These are phyloP conservation scores for Yamadazyma dendronema DNA, from an alignment of 1,139 yeast genomes.

Conservation along the genomic window DNA sequence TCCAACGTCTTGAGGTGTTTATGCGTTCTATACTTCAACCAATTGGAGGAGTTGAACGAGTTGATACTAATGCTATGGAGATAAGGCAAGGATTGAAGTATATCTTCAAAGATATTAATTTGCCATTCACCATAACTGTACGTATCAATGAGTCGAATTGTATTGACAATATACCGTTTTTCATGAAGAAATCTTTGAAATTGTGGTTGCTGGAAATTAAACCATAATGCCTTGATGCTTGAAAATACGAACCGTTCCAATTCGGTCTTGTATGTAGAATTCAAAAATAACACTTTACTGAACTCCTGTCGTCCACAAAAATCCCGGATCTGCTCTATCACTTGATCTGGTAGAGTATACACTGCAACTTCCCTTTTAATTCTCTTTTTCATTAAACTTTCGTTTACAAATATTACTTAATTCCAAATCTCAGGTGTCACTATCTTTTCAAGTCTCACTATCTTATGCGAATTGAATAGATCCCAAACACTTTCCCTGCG, in stretches of 20 bases:
- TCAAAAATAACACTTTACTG: constrained; percentile 22
- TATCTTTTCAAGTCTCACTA: no score
- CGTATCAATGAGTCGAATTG: constrained; percentile 31
- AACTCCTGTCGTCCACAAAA: constrained; percentile 22
- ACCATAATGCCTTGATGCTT: constrained; percentile 33
- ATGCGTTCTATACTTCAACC: constrained; percentile 38
- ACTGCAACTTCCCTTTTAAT: constrained; percentile 5
- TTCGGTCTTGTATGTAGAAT: constrained; percentile 19
- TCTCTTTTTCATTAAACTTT: constrained; percentile 5
- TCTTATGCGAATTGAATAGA: no score
- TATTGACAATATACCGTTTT: constrained; percentile 14
- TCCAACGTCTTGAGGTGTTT: constrained; percentile 20
- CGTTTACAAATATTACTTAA: no score
- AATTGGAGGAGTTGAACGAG: constrained; percentile 37
- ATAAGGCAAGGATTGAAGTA: constrained; percentile 21
- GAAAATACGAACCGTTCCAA: constrained; percentile 23
- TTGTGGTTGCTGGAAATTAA: constrained; percentile 19
- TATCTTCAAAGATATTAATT: constrained; percentile 26
- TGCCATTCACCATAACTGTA: constrained; percentile 46
- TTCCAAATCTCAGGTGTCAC: no score
- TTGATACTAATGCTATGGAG: constrained; percentile 27
- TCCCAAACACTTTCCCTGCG: no score
- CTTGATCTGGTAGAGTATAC: constrained; percentile 26
- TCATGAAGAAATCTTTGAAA: constrained; percentile 12
- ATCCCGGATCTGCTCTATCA: constrained; percentile 22